Percentiles rank a stretch among this genome's conserved stretches.
These are phyloP conservation scores for Tetrapisispora nanseiensis DNA, from an alignment of 805 yeast species.

Conservation along the genomic window DNA sequence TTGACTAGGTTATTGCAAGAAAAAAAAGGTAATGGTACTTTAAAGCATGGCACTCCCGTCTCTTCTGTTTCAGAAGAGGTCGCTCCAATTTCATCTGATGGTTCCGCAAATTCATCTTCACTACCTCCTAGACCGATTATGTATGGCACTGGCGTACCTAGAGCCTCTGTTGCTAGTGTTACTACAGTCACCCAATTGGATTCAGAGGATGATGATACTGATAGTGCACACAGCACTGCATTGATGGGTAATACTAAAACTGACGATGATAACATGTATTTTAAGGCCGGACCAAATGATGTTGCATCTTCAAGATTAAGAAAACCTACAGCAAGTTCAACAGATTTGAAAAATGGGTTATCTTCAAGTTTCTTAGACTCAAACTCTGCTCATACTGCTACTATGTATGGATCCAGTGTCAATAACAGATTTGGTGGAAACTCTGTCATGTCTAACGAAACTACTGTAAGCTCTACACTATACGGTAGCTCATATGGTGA, in stretches of 20 bases:
- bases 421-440: slow-evolving; percentile 17
- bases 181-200: slow-evolving; percentile 24
- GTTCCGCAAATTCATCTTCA: neutral
- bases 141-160: neutral
- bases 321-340: neutral
- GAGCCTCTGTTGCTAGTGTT: slow-evolving; percentile 18
- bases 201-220: slow-evolving; percentile 16
- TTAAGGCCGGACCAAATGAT: slow-evolving; percentile 1
- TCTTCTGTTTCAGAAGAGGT: neutral
- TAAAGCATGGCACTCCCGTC: neutral
- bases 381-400: slow-evolving; percentile 31
- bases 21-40: slow-evolving; percentile 9
- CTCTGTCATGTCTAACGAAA: slow-evolving; percentile 9
- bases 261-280: slow-evolving; percentile 1
- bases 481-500: slow-evolving; percentile 3
- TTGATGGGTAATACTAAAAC: neutral
- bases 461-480: neutral
- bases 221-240: neutral
- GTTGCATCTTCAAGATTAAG: neutral
- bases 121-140: slow-evolving; percentile 8
- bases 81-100: neutral
- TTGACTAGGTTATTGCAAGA: slow-evolving; percentile 27
- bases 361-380: slow-evolving; percentile 27
- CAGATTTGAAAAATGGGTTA: slow-evolving; percentile 5
- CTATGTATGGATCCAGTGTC: slow-evolving; percentile 17